Conservation (phyloP, 1,139 yeast genomes). For the Nakaseomyces kungkrabaensis region DNA sequence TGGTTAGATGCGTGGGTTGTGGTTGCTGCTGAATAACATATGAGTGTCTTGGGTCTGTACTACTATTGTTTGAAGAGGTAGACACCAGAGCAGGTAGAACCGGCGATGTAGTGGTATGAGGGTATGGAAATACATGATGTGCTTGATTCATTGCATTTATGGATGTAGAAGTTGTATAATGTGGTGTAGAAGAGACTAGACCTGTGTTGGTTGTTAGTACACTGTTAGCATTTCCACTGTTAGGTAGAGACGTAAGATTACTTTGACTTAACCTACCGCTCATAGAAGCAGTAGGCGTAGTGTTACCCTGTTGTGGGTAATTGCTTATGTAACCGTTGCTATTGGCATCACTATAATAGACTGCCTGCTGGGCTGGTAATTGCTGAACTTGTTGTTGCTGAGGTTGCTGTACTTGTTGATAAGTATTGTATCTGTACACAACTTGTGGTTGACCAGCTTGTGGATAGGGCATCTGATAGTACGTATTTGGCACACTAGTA, state of each 20-base stretch:
- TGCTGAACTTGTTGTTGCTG: background rate
- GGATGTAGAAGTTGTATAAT: conserved; percentile 1
- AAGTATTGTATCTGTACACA: background rate
- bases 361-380: background rate
- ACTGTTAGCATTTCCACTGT: background rate
- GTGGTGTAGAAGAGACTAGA: background rate
- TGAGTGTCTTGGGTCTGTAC: background rate
- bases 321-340: background rate
- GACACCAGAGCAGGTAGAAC: background rate
- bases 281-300: background rate
- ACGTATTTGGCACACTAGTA: background rate
- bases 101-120: background rate
- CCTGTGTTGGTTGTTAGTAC: background rate
- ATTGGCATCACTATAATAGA: background rate
- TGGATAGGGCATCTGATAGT: background rate
- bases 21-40: background rate
- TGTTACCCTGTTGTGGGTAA: background rate
- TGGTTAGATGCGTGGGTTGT: background rate
- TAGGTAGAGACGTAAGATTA: background rate
- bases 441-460: background rate
- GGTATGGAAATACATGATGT: conserved; percentile 1
- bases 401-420: background rate
- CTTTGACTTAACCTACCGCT: background rate
- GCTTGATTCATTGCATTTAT: background rate
- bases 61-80: background rate